A percentile compares a stretch with the other conserved stretches of the same genome.
These are phyloP conservation scores for Saccharum spontaneum DNA, from an alignment of 176 grass and related monocot species.

Conservation along the genomic window DNA sequence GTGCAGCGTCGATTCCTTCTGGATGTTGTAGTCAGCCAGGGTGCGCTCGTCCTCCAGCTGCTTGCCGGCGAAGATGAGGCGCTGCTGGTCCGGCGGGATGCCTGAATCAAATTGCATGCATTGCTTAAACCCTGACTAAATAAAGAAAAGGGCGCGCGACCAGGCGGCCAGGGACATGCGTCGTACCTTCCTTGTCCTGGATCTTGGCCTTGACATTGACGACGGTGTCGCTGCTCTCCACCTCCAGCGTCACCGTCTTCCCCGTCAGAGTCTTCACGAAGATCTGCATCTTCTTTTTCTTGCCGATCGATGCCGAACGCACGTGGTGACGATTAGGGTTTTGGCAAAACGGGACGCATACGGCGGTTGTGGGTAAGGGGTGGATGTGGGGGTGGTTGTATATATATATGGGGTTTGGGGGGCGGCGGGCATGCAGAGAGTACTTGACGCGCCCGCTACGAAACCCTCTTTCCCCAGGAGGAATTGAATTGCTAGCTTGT, in stretches of 20 bases:
- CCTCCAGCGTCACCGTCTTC: constrained; percentile 78
- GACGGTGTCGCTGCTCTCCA: constrained; percentile 77
- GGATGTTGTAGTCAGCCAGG: constrained; percentile 61
- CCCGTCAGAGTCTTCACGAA: constrained; percentile 93
- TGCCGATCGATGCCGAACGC: not conserved
- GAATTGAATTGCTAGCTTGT: too few species aligned
- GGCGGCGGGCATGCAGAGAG: not conserved
- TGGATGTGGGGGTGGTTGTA: not conserved
- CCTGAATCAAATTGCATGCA: not conserved
- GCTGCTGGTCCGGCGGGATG: constrained; percentile 59
- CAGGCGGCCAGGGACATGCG: too few species aligned
- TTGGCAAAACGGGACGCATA: not conserved
- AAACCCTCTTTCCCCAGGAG: not conserved
- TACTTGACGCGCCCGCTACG: not conserved
- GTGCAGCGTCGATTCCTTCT: constrained; percentile 60
- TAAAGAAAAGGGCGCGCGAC: too few species aligned
- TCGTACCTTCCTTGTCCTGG: constrained; percentile 42
- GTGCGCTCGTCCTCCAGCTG: constrained; percentile 60
- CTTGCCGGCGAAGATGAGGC: constrained; percentile 63
- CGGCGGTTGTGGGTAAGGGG: not conserved
- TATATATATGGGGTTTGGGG: not conserved
- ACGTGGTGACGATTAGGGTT: not conserved
- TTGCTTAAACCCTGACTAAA: not conserved
- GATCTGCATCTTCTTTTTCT: constrained; percentile 58
- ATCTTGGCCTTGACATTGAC: constrained; percentile 84